phyloP scores from a whole-genome alignment of 495 filamentous ascomycete species.

The Chaetomium fimeti region DNA sequence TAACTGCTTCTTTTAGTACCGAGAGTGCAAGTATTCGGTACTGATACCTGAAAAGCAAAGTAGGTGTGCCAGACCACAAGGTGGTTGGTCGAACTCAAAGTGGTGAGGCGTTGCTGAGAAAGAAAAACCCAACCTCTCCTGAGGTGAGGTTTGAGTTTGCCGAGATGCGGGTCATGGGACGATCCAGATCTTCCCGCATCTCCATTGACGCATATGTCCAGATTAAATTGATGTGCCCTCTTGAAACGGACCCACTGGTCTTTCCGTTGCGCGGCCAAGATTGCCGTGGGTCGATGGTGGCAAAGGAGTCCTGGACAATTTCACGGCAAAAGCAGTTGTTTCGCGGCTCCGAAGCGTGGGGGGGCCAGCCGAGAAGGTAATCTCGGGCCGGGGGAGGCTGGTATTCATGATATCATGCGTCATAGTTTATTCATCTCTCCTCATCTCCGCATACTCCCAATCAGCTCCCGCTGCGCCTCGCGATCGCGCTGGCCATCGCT shows the following conservation, averaged over 20 bases:
- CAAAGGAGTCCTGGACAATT: neutral
- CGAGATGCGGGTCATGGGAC: neutral
- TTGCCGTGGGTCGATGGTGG: neutral
- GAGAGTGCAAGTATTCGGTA: too few relatives aligned
- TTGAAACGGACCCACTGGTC: conserved; percentile 17
- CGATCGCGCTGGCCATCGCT: conserved; percentile 83
- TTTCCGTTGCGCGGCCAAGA: neutral
- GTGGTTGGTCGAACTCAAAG: too few relatives aligned
- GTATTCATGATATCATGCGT: conserved; percentile 2
- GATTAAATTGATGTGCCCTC: conserved; percentile 2
- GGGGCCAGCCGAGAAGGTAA: too few relatives aligned
- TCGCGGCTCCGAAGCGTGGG: too few relatives aligned
- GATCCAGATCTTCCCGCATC: conserved; percentile 9
- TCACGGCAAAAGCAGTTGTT: neutral
- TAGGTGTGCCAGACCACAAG: too few relatives aligned
- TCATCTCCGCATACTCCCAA: conserved; percentile 62
- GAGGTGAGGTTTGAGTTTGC: conserved; percentile 8
- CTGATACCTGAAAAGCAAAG: too few relatives aligned
- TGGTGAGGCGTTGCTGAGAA: neutral
- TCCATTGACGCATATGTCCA: neutral
- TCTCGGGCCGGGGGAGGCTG: neutral
- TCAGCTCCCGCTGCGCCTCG: conserved; percentile 88
- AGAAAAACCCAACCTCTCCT: neutral
- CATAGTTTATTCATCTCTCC: neutral
- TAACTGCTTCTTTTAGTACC: too few relatives aligned